Base-by-base conservation (phyloP, 140 eudicot genomes). In the Bidens hawaiensis region DNA sequence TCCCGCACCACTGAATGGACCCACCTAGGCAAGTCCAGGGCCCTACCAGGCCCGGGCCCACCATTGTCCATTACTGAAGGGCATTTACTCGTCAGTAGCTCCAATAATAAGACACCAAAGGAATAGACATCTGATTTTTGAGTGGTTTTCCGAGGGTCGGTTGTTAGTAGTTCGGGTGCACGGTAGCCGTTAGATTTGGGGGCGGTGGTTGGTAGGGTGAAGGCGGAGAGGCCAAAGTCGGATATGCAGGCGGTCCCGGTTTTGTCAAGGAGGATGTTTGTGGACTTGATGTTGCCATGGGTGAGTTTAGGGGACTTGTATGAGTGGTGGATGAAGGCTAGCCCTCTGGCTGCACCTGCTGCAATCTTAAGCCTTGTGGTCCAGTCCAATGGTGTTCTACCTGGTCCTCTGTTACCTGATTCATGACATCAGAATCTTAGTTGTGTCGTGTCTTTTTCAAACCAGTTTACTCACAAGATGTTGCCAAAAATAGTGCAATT, bases 1-100 rank as follows among this genome's bases (percentile, higher is more conserved):
- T 90, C 97, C 60, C 96, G 84, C 36, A 90, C 97, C 57, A 90
- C 97, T 2, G 95, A 84, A 66, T 82, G 98, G 26, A 91, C 98
- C 98, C 98, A 91, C 73, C 93, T 68, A 0, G 98, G 98, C 62
- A 91, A 18, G 64, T 91, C 98, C 52, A 90, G 78, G 1, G 77
- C 82, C 23, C 90, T 88, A 4, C 81, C 79, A 13, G 76, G 80
- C 16, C 86, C 84, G n/a, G 83, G 70, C 16, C 85, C 87, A 25
- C 72, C 73, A 25, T 73, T 77, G 51, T 80, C 90, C 68, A 78
- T 76, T 14, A 68, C 34, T 1, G 90, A 78, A 0, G 98, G 96
- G 42, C 86, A 82, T 57, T 85, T 87, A 0, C 98, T 95, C 1
- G 98, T 91, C 16, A 91, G 50, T 46, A 91, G 71, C 74, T 91